These are phyloP conservation scores for Daedaleopsis nitida DNA, from an alignment of 768 basidiomycete genomes.

Conservation along the genomic window DNA sequence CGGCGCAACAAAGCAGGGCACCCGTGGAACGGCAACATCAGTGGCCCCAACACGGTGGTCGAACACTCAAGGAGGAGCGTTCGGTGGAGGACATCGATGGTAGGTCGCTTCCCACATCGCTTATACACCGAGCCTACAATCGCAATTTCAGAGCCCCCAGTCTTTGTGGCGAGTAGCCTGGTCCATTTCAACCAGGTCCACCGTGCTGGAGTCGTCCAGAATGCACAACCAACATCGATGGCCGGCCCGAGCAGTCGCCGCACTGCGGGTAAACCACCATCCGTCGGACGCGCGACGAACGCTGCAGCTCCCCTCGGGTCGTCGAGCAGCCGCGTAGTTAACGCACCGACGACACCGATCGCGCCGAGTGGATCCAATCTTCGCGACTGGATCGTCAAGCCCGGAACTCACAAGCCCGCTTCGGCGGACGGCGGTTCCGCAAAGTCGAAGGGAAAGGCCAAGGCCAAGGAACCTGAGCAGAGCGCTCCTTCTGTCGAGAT, in stretches of 20 bases:
- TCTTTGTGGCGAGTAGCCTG: not conserved
- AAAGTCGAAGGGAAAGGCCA: not conserved
- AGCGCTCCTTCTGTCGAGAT: not conserved
- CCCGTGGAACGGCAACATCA: not conserved
- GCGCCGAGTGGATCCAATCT: not conserved
- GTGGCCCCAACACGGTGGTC: not conserved
- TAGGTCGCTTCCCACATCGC: not conserved
- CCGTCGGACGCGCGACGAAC: not conserved
- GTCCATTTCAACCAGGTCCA: not conserved
- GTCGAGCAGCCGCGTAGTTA: slow-evolving; percentile 3
- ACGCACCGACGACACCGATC: not conserved
- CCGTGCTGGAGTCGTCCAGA: not conserved
- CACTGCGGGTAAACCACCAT: not conserved
- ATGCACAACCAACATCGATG: not conserved
- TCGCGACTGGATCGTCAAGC: not conserved
- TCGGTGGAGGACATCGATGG: not conserved
- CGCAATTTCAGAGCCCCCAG: not conserved
- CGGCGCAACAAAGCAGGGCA: not conserved
- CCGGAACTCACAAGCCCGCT: not conserved
- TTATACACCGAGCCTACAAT: not conserved
- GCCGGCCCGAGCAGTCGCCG: not conserved
- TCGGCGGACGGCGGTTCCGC: not conserved
- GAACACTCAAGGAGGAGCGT: not conserved
- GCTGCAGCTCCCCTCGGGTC: not conserved
- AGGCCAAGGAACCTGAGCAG: not conserved